Percentiles rank a stretch among this genome's conserved stretches.
phyloP scores from a whole-genome alignment of 169 alveolate species.

The Amoebophrya sp. region DNA sequence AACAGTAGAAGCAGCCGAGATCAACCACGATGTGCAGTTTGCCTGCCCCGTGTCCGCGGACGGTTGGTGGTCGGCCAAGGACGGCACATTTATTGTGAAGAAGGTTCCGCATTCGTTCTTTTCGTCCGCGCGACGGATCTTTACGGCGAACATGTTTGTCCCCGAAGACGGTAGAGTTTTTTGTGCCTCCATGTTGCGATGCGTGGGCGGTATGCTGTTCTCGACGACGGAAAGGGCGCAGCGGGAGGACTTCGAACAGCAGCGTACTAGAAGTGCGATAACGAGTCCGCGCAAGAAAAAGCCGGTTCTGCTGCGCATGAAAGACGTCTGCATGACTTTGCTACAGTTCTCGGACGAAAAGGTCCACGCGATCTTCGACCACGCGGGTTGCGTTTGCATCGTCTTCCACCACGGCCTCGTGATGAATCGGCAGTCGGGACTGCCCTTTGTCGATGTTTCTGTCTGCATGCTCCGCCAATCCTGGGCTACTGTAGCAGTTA shows the following conservation, averaged over 20 bases:
- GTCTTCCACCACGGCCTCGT: not conserved
- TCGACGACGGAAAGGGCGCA: not conserved
- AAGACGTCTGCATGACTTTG: not conserved
- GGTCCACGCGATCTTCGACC: not conserved
- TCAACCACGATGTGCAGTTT: not conserved
- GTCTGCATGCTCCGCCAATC: not conserved
- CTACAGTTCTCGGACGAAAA: not conserved
- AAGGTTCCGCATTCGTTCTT: not conserved
- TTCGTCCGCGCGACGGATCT: not conserved
- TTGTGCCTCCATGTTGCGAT: not conserved
- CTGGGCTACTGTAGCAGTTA: not conserved
- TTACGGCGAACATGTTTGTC: not conserved
- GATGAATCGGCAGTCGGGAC: not conserved
- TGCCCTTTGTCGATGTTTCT: not conserved
- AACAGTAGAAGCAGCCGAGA: not conserved
- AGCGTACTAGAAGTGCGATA: too few relatives aligned
- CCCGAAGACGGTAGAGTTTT: not conserved
- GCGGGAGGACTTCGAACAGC: not conserved
- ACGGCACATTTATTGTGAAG: not conserved
- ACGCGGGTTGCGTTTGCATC: constrained; percentile 1
- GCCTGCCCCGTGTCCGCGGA: not conserved
- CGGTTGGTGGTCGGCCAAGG: not conserved
- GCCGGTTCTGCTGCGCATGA: not conserved
- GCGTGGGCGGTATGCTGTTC: not conserved
- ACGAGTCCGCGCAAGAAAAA: not conserved